phyloP scores from a whole-genome alignment of 768 basidiomycete genomes.

The Amanita jacksonii region DNA sequence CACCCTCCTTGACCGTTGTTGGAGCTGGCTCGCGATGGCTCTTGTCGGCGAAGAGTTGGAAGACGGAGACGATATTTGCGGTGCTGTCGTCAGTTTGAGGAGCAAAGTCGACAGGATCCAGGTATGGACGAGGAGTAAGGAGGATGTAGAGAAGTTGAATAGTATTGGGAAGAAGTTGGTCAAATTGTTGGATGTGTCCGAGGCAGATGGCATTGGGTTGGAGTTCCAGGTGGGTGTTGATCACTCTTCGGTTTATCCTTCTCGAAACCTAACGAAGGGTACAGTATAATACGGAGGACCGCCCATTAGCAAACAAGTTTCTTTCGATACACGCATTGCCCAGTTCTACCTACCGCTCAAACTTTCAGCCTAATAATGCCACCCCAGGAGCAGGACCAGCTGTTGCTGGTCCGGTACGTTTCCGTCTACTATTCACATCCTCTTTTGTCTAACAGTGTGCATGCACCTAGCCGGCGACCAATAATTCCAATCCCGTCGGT shows the following conservation, averaged over 20 bases:
- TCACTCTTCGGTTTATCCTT: background rate
- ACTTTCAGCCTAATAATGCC: slow-evolving; percentile 34
- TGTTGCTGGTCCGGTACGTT: background rate
- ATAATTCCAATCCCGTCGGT: slow-evolving; percentile 11
- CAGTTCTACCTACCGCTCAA: slow-evolving; percentile 53
- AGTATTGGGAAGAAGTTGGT: slow-evolving; percentile 76
- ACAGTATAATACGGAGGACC: slow-evolving; percentile 83
- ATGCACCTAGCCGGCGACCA: slow-evolving; percentile 15
- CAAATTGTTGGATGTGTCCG: slow-evolving; percentile 74
- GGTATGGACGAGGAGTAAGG: slow-evolving; percentile 81
- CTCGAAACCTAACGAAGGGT: slow-evolving; percentile 14
- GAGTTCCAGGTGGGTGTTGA: slow-evolving; percentile 71
- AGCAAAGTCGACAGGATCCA: slow-evolving; percentile 88
- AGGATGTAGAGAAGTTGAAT: slow-evolving; percentile 80
- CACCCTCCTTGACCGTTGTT: slow-evolving; percentile 71
- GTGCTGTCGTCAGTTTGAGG: slow-evolving; percentile 79
- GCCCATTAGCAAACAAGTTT: slow-evolving; percentile 75
- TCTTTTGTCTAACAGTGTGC: slow-evolving; percentile 13
- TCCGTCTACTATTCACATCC: background rate
- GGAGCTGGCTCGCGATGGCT: slow-evolving; percentile 87
- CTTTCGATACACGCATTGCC: slow-evolving; percentile 69
- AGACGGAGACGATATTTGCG: slow-evolving; percentile 68
- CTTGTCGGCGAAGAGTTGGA: slow-evolving; percentile 80
- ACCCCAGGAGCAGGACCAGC: background rate
- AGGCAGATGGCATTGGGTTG: slow-evolving; percentile 75